Conservation (phyloP, 1,284 basidiomycete genomes). For the Cryptococcus sp. region DNA sequence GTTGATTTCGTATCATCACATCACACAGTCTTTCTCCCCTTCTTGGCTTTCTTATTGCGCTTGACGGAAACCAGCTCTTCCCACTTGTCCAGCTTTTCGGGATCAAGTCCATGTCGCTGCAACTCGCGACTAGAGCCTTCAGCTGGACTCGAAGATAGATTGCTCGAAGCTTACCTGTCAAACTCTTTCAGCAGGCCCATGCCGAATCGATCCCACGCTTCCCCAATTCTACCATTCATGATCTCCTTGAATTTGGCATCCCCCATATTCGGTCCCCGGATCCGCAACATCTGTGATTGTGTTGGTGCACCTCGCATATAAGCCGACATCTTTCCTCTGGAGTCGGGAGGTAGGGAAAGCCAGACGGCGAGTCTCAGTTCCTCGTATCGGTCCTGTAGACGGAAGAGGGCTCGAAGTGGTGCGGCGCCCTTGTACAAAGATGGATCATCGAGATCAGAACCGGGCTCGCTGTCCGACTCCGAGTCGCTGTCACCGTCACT, state of each 20-base stretch:
- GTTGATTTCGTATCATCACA: too few relatives aligned
- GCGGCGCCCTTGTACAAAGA: too few relatives aligned
- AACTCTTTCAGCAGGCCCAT: conserved; percentile 18
- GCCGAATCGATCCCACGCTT: conserved; percentile 32
- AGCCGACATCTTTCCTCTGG: conserved; percentile 23
- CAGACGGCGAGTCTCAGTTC: conserved; percentile 34
- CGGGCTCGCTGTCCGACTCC: conserved; percentile 6
- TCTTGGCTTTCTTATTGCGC: conserved; percentile 19
- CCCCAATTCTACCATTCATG: conserved; percentile 18
- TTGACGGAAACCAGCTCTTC: conserved; percentile 20
- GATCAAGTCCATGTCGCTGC: conserved; percentile 18
- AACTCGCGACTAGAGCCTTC: conserved; percentile 11
- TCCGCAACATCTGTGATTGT: neutral
- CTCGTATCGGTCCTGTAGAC: conserved; percentile 33
- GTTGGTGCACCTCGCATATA: conserved; percentile 24
- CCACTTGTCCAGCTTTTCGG: conserved; percentile 35
- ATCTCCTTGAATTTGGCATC: neutral
- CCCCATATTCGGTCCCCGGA: neutral
- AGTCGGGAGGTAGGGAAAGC: conserved; percentile 15
- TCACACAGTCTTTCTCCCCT: conserved; percentile 13
- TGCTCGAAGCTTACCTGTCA: conserved; percentile 21
- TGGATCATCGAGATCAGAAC: conserved; percentile 1
- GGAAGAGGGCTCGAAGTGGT: conserved; percentile 28
- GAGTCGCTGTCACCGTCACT: conserved; percentile 8
- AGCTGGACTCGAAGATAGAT: neutral